Base-by-base conservation (phyloP, 495 filamentous ascomycete species). In the Aspergillus campestris region DNA sequence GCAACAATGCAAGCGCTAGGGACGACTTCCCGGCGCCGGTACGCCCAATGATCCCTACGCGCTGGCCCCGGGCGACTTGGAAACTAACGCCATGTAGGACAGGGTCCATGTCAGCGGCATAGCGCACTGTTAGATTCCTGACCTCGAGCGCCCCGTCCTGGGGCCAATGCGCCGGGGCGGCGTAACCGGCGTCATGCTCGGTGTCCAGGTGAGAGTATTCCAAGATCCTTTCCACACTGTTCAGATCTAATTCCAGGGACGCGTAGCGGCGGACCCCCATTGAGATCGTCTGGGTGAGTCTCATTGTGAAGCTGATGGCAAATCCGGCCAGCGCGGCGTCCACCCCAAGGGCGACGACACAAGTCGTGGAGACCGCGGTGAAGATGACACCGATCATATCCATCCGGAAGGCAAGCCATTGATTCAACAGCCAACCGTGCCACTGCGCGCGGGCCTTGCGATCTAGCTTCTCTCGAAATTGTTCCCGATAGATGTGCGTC, bases 321-420 rank as follows among this genome's bases (percentile, higher is more conserved):
- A 88, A 88, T 1, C 84, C 84, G 4, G 84, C 84, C 32, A 87
- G 65, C 1, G 81, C 64, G 8, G 82, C 77, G 41, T 83, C 78
- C 42, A 87, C 61, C 2, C 70, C 69, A 3, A 70, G 67, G 3
- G 71, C 35, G 12, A 85, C 59, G 15, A 85, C 75, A 11, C 81
- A 54, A 8, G 64, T 60, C 1, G 80, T 73, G 8, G 84, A 74
- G 33, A 79, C 59, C 10, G 46, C 45, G 8, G 79, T 67, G 51
- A 87, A 87, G 15, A 82, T 57, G 9, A 77, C 75, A 8, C 84
- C 84, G 6, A 84, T 60, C 3, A 79, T 43, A 7, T 72, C 52
- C 71, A 85, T 77, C 14, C 82, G 66, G 62, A 79, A 74, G 14
- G 72, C 74, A 58, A 87, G 69, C 83, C 83, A 87, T 8, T 79